Base-by-base conservation (phyloP, 2,329 filamentous ascomycete species). In the Cadophora sp. region DNA sequence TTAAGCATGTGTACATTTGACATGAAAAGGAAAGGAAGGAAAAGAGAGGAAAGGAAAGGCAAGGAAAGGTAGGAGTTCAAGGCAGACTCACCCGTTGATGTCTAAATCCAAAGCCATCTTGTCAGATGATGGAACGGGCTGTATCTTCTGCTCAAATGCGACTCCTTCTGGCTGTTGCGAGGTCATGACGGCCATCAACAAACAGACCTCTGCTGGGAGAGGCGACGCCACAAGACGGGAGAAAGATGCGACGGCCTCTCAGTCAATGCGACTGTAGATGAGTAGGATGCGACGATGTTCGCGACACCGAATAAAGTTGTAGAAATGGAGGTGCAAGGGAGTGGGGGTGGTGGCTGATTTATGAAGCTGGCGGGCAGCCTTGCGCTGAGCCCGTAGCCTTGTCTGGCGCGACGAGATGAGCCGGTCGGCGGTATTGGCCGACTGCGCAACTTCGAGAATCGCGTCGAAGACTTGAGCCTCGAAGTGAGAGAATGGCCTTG, bases 61-160 rank as follows among this genome's bases (percentile, higher is more conserved):
- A 72, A 66, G 71, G 67, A 64, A 69, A 64, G 71, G 73, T 55
- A 74, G 73, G 67, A 68, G 73, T 63, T 66, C 73, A 73, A 76
- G 73, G 74, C 71, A 76, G 75, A 85, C 87, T 84, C 81, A 89
- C 87, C 86, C 86, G 76, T 89, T 87, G 73, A 85, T 80, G 53
- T 84, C 81, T 68, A 80, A 77, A 74, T 86, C 81, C 66, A 86
- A 79, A 67, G 83, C 81, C 82, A 85, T 85, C 72, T 80, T 81
- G 73, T 83, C 81, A 74, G 80, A 78, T 73, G 80, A 78, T 77
- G 79, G 75, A 76, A 77, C 74, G 70, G 83, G 80, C 76, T 79
- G 80, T 75, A 81, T 78, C 80, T 87, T 88, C 74, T 83, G 78
- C 74, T 85, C 84, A 75, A 81, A 73, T 58, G 77, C 71, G 64